A percentile compares a stretch with the other conserved stretches of the same genome.
These are phyloP conservation scores for Phytophthora boehmeriae DNA, from an alignment of 352 stramenopile species.

Conservation along the genomic window DNA sequence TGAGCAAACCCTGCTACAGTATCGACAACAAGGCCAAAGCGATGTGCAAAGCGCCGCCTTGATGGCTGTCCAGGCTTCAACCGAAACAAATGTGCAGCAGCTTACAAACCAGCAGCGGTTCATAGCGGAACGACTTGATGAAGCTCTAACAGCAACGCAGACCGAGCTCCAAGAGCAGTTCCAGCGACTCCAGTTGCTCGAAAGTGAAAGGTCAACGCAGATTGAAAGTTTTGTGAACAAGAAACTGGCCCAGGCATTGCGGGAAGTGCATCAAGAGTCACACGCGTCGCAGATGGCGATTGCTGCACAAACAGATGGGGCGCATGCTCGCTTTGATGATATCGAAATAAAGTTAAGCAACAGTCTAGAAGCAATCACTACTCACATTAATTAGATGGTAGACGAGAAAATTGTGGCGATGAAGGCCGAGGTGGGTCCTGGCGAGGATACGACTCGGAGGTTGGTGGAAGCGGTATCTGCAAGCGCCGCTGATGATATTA, in stretches of 20 bases:
- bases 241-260: not conserved
- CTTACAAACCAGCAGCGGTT: not conserved
- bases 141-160: not conserved
- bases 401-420: not conserved
- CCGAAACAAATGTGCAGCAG: not conserved
- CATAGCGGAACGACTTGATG: not conserved
- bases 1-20: not conserved
- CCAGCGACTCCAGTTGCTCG: not conserved
- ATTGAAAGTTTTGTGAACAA: constrained; percentile 1
- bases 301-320: not conserved
- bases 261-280: not conserved
- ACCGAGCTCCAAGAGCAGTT: not conserved
- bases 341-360: not conserved
- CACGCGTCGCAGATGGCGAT: not conserved
- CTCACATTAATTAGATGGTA: not conserved
- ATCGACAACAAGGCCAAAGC: not conserved
- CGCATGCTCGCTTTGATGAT: not conserved
- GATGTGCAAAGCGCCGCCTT: not conserved
- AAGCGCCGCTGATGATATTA: constrained; percentile 11
- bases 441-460: constrained; percentile 8
- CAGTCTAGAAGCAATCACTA: not conserved
- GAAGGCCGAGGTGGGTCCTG: not conserved
- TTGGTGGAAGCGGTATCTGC: not conserved
- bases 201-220: not conserved
- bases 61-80: constrained; percentile 1